Evolutionary conservation across 805 yeast genomes (phyloP), one percentile per base, ranked within the genome.

Genomic region (Myxozyma sirexii): DNA sequence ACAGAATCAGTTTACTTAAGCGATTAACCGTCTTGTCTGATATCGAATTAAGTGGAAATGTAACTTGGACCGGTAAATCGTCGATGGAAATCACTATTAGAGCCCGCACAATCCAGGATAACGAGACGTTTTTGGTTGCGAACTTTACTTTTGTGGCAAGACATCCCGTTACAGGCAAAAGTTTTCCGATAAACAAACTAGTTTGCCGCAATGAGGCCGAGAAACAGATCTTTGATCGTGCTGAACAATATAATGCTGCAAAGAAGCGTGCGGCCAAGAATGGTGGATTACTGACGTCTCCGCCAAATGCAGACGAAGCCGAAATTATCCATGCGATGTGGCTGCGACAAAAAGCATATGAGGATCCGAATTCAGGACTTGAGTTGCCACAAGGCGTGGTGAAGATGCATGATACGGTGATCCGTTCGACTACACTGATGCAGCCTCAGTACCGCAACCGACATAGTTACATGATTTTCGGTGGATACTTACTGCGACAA

Each of bases 381-480:
- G 62, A 61, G 17, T 31, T 53, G 21, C 66, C 66, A 5, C n/a
- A 35, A n/a, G 59, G 59, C 15, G 66, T 56, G 26, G 51, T 37
- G 45, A 50, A 21, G 35, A 62, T 90, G 96, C 80, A 82, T 51
- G 86, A 89, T 63, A 86, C 97, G 1, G 76, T 73, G 54, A 80
- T 88, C 54, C 77, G 82, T 54, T 87, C 96, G 10, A 89, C 97
- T 5, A 81, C 86, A 69, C 85, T 91, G 74, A 93, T 92, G 93
- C 97, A 92, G 75, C 97, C 97, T 1, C 97, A 92, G 76, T 92
- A 91, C 76, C 84, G 97, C 75, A 92, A 92, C 77, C 83, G 97
- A 72, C 97, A 92, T 72, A 88, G 96, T 2, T 90, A 87, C 75
- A 90, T 91, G 90, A 89, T 92, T 47, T 92, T 92, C 74, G 98